Percentiles rank a stretch among this genome's conserved stretches.
phyloP scores from a whole-genome alignment of 2,329 filamentous ascomycete genomes.

The Epichloe elymi region DNA sequence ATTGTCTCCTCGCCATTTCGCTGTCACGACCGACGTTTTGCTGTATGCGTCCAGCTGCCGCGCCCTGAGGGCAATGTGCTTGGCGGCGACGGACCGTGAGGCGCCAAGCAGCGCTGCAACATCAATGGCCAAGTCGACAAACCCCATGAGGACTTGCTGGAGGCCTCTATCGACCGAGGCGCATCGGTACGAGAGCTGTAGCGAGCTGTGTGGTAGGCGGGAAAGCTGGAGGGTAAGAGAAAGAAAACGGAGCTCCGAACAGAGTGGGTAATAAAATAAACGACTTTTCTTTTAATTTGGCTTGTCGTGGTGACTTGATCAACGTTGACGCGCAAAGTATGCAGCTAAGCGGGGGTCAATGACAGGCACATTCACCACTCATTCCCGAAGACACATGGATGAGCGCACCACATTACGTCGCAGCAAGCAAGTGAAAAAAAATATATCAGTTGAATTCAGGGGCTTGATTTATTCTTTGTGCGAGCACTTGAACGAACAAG shows the following conservation, averaged over 20 bases:
- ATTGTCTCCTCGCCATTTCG: conserved; percentile 18
- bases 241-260: no score
- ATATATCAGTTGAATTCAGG: not conserved
- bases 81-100: conserved; percentile 52
- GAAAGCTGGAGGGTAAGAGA: not conserved
- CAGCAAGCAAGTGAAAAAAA: not conserved
- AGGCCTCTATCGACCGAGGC: conserved; percentile 12
- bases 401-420: not conserved
- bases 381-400: not conserved
- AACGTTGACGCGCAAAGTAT: not conserved
- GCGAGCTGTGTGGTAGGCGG: not conserved
- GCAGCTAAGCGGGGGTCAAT: conserved; percentile 1
- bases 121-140: conserved; percentile 55
- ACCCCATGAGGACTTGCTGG: conserved; percentile 32
- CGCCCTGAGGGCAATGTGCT: conserved; percentile 44
- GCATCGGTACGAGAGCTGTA: conserved; percentile 11
- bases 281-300: not conserved
- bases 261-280: not conserved
- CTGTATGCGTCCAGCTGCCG: conserved; percentile 39
- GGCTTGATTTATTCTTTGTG: not conserved
- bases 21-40: conserved; percentile 30
- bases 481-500: not conserved
- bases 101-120: conserved; percentile 56
- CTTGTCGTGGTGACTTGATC: not conserved
- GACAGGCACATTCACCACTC: not conserved